Percentiles rank a stretch among this genome's conserved stretches.
phyloP scores from a whole-genome alignment of 2,329 filamentous ascomycete genomes.

The Pseudogymnoascus sp. region DNA sequence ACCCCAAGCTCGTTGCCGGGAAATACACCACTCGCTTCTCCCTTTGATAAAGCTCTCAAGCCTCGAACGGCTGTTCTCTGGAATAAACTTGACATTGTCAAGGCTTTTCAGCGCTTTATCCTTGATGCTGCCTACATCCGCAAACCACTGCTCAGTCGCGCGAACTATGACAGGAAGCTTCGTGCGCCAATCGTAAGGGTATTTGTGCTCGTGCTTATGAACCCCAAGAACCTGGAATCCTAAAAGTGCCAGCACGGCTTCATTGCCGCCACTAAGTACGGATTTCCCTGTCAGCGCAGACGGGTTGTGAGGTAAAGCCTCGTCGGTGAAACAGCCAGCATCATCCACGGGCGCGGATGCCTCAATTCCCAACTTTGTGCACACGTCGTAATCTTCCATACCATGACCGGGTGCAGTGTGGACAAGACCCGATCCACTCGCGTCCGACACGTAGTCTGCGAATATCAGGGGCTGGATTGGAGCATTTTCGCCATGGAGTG shows the following conservation, averaged over 20 bases:
- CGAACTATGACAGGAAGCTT: constrained; percentile 87
- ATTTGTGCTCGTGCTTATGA: constrained; percentile 78
- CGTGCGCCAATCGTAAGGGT: constrained; percentile 96
- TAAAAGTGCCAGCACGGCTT: constrained; percentile 64
- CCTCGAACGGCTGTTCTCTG: constrained; percentile 63
- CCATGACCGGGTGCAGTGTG: constrained; percentile 92
- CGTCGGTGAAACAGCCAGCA: constrained; percentile 70
- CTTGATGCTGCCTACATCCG: constrained; percentile 81
- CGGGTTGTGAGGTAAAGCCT: constrained; percentile 68
- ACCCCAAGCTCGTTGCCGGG: constrained; percentile 90
- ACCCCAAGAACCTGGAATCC: constrained; percentile 58
- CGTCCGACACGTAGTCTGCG: constrained; percentile 81
- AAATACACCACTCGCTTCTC: constrained; percentile 96
- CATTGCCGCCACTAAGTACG: constrained; percentile 64
- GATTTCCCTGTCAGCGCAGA: constrained; percentile 61
- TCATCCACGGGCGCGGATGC: constrained; percentile 80
- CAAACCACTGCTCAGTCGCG: constrained; percentile 97
- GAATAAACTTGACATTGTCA: constrained; percentile 68
- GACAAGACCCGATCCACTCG: constrained; percentile 92
- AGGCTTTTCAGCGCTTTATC: constrained; percentile 64
- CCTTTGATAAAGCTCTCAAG: constrained; percentile 81
- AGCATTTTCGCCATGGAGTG: constrained; percentile 54
- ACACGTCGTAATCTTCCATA: constrained; percentile 90
- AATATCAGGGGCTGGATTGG: constrained; percentile 64
- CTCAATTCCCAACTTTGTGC: constrained; percentile 61